phyloP scores from a whole-genome alignment of 331 rosid species.

The Pyracantha coccinea region DNA sequence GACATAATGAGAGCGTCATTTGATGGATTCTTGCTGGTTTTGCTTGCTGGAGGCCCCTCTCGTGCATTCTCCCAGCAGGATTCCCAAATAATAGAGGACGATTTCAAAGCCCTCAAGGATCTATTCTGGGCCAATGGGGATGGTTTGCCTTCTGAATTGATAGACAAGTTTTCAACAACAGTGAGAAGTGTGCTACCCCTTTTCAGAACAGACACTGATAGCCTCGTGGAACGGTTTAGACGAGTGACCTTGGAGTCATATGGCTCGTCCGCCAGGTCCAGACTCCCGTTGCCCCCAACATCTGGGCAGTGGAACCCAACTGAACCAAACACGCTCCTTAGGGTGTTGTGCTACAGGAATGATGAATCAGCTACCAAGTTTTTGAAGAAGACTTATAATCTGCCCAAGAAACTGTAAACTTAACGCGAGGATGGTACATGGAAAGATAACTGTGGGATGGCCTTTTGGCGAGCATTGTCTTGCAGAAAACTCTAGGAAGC shows the following conservation, averaged over 20 bases:
- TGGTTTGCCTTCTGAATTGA: constrained; percentile 78
- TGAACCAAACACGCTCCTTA: constrained; percentile 86
- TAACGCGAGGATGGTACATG: constrained; percentile 8
- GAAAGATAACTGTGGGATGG: constrained; percentile 12
- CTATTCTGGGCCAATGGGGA: constrained; percentile 97
- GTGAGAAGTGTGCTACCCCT: constrained; percentile 63
- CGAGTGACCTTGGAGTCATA: constrained; percentile 45
- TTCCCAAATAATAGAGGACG: constrained; percentile 66
- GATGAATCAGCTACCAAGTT: constrained; percentile 86
- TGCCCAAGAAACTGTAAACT: constrained; percentile 70
- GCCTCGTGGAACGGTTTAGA: constrained; percentile 63
- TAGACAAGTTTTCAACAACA: constrained; percentile 57
- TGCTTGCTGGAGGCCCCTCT: constrained; percentile 92
- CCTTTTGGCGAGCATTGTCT: neutral
- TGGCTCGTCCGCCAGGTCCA: constrained; percentile 62
- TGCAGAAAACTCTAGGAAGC: too few relatives aligned
- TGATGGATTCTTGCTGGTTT: constrained; percentile 76
- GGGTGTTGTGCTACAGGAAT: constrained; percentile 76
- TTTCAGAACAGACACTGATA: constrained; percentile 47
- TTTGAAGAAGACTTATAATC: constrained; percentile 76
- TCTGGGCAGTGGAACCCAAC: constrained; percentile 79
- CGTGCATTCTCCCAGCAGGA: constrained; percentile 74
- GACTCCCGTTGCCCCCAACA: constrained; percentile 80
- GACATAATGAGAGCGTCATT: constrained; percentile 87
- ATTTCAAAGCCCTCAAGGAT: constrained; percentile 66